These are phyloP conservation scores for Gilbertella persicaria DNA, from an alignment of 371 early-diverging fungal species.

Conservation along the genomic window DNA sequence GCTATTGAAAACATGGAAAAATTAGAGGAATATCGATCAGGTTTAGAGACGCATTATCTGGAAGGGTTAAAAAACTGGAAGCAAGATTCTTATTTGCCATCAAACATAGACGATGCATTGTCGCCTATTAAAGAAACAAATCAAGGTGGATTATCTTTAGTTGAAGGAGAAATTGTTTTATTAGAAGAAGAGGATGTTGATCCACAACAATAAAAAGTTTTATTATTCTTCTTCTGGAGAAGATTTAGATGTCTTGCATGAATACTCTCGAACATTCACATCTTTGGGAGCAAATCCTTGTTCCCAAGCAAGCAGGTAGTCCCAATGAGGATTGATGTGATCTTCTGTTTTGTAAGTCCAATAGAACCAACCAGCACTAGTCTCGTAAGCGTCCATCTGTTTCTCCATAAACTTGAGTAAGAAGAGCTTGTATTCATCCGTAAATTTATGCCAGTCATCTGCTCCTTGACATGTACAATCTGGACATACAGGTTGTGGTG, in stretches of 20 bases:
- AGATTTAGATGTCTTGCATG: too few species aligned
- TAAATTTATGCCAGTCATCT: conserved; percentile 42
- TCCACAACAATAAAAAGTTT: too few species aligned
- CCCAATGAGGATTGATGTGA: conserved; percentile 68
- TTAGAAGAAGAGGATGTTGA: neutral
- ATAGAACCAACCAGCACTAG: conserved; percentile 71
- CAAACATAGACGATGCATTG: too few species aligned
- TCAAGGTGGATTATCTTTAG: neutral
- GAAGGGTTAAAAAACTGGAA: conserved; percentile 33
- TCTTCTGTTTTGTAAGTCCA: conserved; percentile 83
- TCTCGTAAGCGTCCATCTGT: conserved; percentile 53
- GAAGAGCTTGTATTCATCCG: conserved; percentile 39
- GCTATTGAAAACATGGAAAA: conserved; percentile 43
- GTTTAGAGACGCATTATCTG: conserved; percentile 32
- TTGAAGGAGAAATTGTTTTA: neutral
- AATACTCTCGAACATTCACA: conserved; percentile 27
- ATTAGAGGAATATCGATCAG: conserved; percentile 37
- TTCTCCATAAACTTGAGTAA: conserved; percentile 38
- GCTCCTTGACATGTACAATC: conserved; percentile 54
- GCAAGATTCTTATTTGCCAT: too few species aligned
- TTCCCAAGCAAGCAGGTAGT: conserved; percentile 60
- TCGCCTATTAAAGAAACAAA: neutral
- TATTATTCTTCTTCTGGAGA: too few species aligned
- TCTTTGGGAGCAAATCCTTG: conserved; percentile 51
- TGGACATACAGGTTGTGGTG: conserved; percentile 24